Evolutionary conservation across 129 eudicot species (phyloP), one percentile per base, ranked within the genome.

Genomic region (Oenanthe sinensis): DNA sequence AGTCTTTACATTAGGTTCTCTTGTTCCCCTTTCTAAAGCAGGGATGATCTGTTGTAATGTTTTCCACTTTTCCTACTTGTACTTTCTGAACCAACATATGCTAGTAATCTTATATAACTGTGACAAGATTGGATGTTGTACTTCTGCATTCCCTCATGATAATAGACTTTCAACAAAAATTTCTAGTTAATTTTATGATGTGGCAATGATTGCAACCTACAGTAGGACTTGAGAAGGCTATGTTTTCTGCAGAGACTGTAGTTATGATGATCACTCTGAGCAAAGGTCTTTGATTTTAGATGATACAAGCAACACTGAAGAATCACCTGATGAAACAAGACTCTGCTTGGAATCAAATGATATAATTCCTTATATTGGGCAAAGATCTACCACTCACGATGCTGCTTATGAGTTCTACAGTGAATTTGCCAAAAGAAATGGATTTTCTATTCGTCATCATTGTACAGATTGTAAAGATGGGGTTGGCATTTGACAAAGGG

Each of bases 401-500:
- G 84, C 87, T 76, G 99, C 97, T 46, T 96, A 96, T 79, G 99
- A 96, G 19, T 92, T 86, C 88, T 96, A 92, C 77, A 87, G 89
- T 80, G 99, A 96, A 46, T 96, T 90, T 83, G 99, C 99, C 48
- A 92, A 84, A 79, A 81, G 85, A 30, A 92, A 93, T 74, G 99
- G 97, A 37, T 96, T 96, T 77, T 96, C 99, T 36, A 96, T 96
- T 75, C 88, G 99, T 71, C 92, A 97, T 28, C 99, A 96, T 73
- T 87, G 99, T 22, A 96, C 97, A 0, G 99, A 96, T 80, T 97
- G 99, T 43, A 96, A 96, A 86, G 99, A 87, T 82, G 99, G 97
- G 48, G 88, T 96, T 22, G 99, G 99, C 28, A 96, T 90, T n/a
- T n/a, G n/a, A n/a, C n/a, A 96, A 96, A 90, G 99, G 99, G 76